Base-by-base conservation (phyloP, 2,329 filamentous ascomycete species). In the Paradendryphiella salina region DNA sequence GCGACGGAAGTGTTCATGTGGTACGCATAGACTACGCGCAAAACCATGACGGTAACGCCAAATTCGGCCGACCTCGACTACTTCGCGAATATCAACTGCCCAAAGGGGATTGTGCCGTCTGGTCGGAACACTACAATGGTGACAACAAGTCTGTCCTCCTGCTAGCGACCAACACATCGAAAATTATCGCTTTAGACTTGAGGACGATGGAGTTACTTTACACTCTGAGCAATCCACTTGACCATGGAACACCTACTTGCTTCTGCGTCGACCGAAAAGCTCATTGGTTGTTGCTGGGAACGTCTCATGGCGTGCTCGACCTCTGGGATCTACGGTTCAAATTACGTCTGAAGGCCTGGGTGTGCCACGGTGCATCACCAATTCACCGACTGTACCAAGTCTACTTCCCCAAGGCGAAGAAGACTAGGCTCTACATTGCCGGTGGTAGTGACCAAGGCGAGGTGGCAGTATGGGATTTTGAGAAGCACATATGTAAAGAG, bases 241-340 rank as follows among this genome's bases (percentile, higher is more conserved):
- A 96, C 64, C 93, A 99, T 66, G 94, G 94, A 10, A 89, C 87
- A 0, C 90, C 91, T 1, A 96, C 90, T 0, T 94, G 90, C 60
- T 96, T 99, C 73, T 93, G 89, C 64, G 81, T 96, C 26, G 91
- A 96, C 66, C 83, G 85, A 50, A 89, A 86, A 67, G 86, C 88
- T 42, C 91, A 94, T 66, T 99, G 94, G 94, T 79, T 99, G 3
- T 82, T 96, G 1, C 76, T 97, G 0, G 94, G 92, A 29, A 99
- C 95, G 0, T 90, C 90, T 0, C 92, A 97, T 69, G 94, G 95
- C 29, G 87, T 97, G 21, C 79, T 99, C 6, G 89, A 96, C 68
- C 81, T 99, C 1, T 99, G 94, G 94, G 94, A 99, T 73, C 80
- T 99, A 33, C 87, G 94, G n/a, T 99, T 99, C 79, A 88, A 85